Evolutionary conservation across 2,329 filamentous ascomycete species (phyloP).

Genomic region (Knoxdaviesia proteae): DNA sequence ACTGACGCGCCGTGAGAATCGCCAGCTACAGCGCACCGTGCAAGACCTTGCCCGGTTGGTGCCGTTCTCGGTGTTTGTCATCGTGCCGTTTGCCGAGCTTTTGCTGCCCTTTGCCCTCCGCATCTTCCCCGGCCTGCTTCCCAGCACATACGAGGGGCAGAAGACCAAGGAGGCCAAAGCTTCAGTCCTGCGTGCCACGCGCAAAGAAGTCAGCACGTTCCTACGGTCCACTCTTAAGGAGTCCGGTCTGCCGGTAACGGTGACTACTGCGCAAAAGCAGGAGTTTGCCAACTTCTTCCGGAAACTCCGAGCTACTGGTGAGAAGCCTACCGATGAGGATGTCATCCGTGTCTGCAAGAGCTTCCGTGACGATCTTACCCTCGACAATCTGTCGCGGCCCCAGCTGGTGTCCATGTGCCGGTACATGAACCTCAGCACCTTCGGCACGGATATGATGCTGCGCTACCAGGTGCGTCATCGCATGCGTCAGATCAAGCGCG

Average conservation of each 20-base stretch:
- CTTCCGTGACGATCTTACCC: slow-evolving; percentile 91
- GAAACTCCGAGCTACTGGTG: slow-evolving; percentile 80
- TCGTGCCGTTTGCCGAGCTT: slow-evolving; percentile 88
- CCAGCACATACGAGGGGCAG: slow-evolving; percentile 89
- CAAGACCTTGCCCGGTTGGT: slow-evolving; percentile 83
- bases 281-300: slow-evolving; percentile 96
- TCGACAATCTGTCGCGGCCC: slow-evolving; percentile 89
- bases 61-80: slow-evolving; percentile 90
- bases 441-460: slow-evolving; percentile 93
- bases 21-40: slow-evolving; percentile 81
- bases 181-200: slow-evolving; percentile 55
- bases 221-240: slow-evolving; percentile 75
- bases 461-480: slow-evolving; percentile 92
- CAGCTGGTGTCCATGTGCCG: slow-evolving; percentile 95
- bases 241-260: slow-evolving; percentile 75
- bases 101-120: slow-evolving; percentile 79
- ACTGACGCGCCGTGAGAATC: slow-evolving; percentile 76
- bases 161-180: slow-evolving; percentile 82
- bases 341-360: slow-evolving; percentile 98
- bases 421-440: slow-evolving; percentile 94
- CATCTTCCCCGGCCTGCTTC: slow-evolving; percentile 91
- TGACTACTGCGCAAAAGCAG: slow-evolving; percentile 68
- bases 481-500: slow-evolving; percentile 98
- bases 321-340: slow-evolving; percentile 70
- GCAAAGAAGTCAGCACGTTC: slow-evolving; percentile 86